Evolutionary conservation across 1,284 basidiomycete species (phyloP), one percentile per base, ranked within the genome.

Genomic region (Austroboletus niveus): DNA sequence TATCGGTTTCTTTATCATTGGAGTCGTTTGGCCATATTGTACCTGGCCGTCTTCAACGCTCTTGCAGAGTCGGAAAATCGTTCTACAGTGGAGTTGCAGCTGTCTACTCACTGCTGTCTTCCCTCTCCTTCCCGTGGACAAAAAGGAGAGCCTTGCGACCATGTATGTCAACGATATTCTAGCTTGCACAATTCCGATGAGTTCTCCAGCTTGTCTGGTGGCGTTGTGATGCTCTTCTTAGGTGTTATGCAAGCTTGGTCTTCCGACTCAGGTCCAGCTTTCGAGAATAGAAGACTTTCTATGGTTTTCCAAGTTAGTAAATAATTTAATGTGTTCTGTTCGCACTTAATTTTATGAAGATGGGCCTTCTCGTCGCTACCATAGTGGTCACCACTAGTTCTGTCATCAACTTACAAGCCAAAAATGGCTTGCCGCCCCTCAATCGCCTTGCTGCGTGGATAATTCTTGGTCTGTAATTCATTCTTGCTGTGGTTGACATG

Each of bases 91-190:
- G 90, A 64, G 68, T 1, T 30, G 66, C 3, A 72, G 74, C 4
- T 92, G 86, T 66, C 56, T 82, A 5, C 60, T 72, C 10, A 82
- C 79, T 1, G 82, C 78, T 0, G 58, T 89, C 2, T 94, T 94
- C 58, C 90, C 90, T 0, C 62, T 90, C 27, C 72, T 90, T 30
- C 73, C 80, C 15, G 85, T 92, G 3, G 84, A 94, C 57, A 91
- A 92, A 64, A 72, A 76, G 15, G 92, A 94, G 68, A 85, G 74
- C 57, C 51, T 87, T 35, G 31, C 62, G 0, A 62, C 75, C 8
- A 83, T 92, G 89, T 89, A 57, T 61, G 82, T 72, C 11, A 42
- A 6, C 20, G 24, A 8, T 24, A 24, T 39, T 46, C 17, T 12
- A 7, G 3, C 22, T 42, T 48, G 10, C 17, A 15, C 45, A 41